Evolutionary conservation across 345 rosid species (phyloP), one percentile per base, ranked within the genome.

Genomic region (Psidium guajava): DNA sequence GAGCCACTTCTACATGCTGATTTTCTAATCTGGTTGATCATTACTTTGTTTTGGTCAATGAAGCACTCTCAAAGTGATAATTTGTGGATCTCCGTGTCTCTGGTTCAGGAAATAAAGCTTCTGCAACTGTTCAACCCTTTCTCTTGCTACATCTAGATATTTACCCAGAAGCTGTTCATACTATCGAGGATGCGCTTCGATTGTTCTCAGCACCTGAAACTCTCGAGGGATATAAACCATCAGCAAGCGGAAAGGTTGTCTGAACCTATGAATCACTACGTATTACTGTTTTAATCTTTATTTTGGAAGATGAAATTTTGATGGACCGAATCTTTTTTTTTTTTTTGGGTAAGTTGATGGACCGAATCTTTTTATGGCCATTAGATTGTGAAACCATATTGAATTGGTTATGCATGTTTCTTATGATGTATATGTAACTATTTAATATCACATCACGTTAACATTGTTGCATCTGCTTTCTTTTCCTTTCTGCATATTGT

Each of bases 121-220:
- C 99, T 83, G 99, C 95, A 81, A 96, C 98, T 58, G 90, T 96
- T 86, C 98, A 97, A 83, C 99, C 96, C 47, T 97, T 89, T 89
- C 93, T 96, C 82, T 86, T 96, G 88, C 97, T 97, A 81, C 98
- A 97, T 88, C 94, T 97, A 53, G 99, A 97, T 90, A 96, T 97
- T 85, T 88, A 89, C 87, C 92, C 94, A 24, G 98, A 97, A 59
- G 93, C 92, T 80, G 95, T 97, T 86, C 87, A 14, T 83, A 88
- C 94, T 28, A 94, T 97, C 74, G 97, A 95, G 92, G 93, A 95
- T 88, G 99, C 98, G 5, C 94, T 97, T 90, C 97, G 57, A 89
- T 89, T 95, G 89, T 95, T 91, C 86, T 93, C 96, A 83, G 92
- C 93, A 54, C 91, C 93, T 27, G 99, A 96, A 92, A 90, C 94